Base-by-base conservation (phyloP, 2,329 filamentous ascomycete species). In the Ophiostoma sp. region DNA sequence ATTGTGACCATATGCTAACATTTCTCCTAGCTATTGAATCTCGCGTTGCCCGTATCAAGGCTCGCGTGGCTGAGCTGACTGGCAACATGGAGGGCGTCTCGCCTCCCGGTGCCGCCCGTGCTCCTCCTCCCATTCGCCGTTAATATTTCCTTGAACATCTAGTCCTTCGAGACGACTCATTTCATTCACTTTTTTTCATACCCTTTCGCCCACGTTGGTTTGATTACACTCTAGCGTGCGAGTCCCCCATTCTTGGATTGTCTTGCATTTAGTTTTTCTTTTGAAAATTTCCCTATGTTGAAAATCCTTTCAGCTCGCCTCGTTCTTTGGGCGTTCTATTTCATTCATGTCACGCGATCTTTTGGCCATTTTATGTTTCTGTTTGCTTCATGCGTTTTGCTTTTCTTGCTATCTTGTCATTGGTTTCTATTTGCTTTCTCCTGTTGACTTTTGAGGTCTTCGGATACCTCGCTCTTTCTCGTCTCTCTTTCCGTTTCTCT, bases 41-140 rank as follows among this genome's bases (percentile, higher is more conserved):
- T 68, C 93, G 96, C 77, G 96, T 98, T 74, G 96, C 96, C 68
- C 93, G 96, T 76, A 99, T 99, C 87, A 98, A 98, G 84, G 96
- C 96, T 74, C 92, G 96, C 75, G 96, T 99, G 74, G 96, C 96
- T 70, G 94, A 98, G 82, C 84, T 99, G 78, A 99, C 96, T 1
- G 92, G 92, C 78, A 93, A 93, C 82, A 93, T 93, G 88, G 92
- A 95, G 79, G 85, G 83, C 59, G 81, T 81, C 45, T 79, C 78
- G 55, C 81, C 79, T 7, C 84, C 87, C 33, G 80, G 78, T 74
- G 79, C 77, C 69, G 79, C 77, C 69, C 78, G 79, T 45, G 79
- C 81, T 48, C 80, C 80, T 74, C 79, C 82, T 74, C 79, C 81
- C 25, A 69, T 72, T 33, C 72, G 72, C 2, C 74, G 72, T 59